Conservation (phyloP, 371 early-diverging fungal genomes). For the Blakeslea trispora region DNA sequence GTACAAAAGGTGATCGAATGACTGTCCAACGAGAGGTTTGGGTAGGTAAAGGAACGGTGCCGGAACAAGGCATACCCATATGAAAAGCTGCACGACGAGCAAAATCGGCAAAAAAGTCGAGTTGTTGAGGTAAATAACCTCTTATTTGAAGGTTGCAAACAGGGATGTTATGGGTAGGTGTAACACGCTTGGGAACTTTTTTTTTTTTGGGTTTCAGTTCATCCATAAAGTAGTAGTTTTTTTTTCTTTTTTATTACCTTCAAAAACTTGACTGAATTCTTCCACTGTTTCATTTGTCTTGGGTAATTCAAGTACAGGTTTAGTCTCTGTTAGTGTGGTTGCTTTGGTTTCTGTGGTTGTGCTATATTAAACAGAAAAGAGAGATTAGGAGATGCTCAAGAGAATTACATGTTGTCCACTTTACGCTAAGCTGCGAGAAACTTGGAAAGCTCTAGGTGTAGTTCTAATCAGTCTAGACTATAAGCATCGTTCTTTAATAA, state of each 20-base stretch:
- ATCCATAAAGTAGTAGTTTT: not conserved
- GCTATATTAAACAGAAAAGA: not conserved
- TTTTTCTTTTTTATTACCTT: conserved; percentile 22
- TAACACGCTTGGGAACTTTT: conserved; percentile 42
- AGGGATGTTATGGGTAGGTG: conserved; percentile 66
- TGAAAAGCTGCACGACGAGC: conserved; percentile 80
- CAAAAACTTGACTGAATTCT: conserved; percentile 30
- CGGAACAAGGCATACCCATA: conserved; percentile 77
- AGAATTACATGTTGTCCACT: too few species aligned
- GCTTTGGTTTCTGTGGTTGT: not conserved
- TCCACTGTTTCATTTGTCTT: conserved; percentile 16
- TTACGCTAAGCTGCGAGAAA: conserved; percentile 18
- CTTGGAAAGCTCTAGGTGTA: conserved; percentile 12
- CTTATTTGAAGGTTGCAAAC: conserved; percentile 76
- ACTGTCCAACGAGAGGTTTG: conserved; percentile 87
- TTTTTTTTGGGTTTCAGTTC: too few species aligned
- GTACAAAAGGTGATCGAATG: conserved; percentile 91
- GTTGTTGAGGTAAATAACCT: conserved; percentile 74
- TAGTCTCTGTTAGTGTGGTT: conserved; percentile 8
- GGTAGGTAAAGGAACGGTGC: conserved; percentile 76
- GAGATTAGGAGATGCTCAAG: too few species aligned
- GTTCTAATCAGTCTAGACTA: conserved; percentile 21
- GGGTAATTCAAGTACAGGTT: conserved; percentile 20
- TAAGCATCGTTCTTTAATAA: too few species aligned
- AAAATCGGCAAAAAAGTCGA: conserved; percentile 89